Conservation (phyloP, 2,329 filamentous ascomycete genomes). For the Penicillium sclerotigenum region DNA sequence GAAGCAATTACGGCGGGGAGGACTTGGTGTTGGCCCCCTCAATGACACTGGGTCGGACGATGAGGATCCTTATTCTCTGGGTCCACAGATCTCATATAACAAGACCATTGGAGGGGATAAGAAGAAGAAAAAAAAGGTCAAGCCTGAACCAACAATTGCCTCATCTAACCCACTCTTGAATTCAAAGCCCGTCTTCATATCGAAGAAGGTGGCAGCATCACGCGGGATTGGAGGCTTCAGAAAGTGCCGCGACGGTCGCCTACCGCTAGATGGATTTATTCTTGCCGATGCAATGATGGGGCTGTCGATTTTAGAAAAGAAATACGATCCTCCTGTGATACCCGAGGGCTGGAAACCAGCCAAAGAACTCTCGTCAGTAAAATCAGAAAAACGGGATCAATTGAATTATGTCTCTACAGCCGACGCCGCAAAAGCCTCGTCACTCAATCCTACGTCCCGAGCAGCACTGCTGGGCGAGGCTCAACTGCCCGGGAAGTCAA, state of each 20-base stretch:
- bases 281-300: constrained; percentile 57
- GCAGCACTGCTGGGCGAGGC: constrained; percentile 78
- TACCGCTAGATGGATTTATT: constrained; percentile 77
- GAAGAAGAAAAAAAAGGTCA: constrained; percentile 65
- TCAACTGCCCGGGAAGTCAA: constrained; percentile 81
- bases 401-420: constrained; percentile 62
- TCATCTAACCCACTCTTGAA: constrained; percentile 62
- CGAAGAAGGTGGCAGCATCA: constrained; percentile 57
- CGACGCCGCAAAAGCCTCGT: constrained; percentile 74
- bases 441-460: constrained; percentile 70
- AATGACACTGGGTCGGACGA: constrained; percentile 95
- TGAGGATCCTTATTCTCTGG: constrained; percentile 89
- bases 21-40: constrained; percentile 81
- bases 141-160: constrained; percentile 42
- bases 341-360: constrained; percentile 65
- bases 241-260: constrained; percentile 77
- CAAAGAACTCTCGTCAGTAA: constrained; percentile 46
- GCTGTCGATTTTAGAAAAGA: constrained; percentile 47
- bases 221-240: constrained; percentile 51
- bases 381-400: constrained; percentile 33
- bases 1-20: constrained; percentile 58
- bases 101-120: constrained; percentile 76
- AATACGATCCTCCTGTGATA: constrained; percentile 44
- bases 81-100: constrained; percentile 85
- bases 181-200: constrained; percentile 70